phyloP scores from a whole-genome alignment of 345 rosid species.

The Camelina hispida region DNA sequence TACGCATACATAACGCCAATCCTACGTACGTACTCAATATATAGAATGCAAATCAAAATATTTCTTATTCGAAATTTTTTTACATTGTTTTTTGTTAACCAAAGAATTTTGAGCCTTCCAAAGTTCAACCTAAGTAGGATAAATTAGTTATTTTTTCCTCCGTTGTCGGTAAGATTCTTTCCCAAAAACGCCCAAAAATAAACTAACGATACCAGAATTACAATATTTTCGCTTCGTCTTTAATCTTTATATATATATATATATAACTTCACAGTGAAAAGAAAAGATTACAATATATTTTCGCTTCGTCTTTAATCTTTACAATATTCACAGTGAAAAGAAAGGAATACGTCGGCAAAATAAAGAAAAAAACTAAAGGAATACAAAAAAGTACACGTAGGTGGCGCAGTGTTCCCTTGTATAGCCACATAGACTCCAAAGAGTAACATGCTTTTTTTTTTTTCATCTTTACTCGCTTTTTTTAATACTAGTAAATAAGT shows the following conservation, averaged over 20 bases:
- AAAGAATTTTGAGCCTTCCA: not conserved
- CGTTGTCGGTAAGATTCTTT: no score
- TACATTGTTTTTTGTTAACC: not conserved
- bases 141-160: no score
- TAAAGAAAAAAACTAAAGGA: not conserved
- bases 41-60: not conserved
- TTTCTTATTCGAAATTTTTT: no score
- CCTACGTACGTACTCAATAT: not conserved
- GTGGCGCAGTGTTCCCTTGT: slow-evolving; percentile 73
- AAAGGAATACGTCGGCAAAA: slow-evolving; percentile 14
- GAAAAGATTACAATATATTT: slow-evolving; percentile 16
- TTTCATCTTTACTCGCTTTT: slow-evolving; percentile 16
- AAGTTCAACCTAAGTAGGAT: no score
- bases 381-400: slow-evolving; percentile 45
- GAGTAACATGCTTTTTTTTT: slow-evolving; percentile 44
- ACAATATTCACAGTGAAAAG: slow-evolving; percentile 15
- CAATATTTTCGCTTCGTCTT: slow-evolving; percentile 9
- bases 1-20: no score
- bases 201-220: not conserved
- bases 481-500: not conserved
- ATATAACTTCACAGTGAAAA: slow-evolving; percentile 10
- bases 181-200: no score
- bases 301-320: not conserved
- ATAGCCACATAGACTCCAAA: slow-evolving; percentile 45
- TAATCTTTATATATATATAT: no score